Base-by-base conservation (phyloP, 1,139 yeast species). In the Nadsonia starkeyi-henricii region DNA sequence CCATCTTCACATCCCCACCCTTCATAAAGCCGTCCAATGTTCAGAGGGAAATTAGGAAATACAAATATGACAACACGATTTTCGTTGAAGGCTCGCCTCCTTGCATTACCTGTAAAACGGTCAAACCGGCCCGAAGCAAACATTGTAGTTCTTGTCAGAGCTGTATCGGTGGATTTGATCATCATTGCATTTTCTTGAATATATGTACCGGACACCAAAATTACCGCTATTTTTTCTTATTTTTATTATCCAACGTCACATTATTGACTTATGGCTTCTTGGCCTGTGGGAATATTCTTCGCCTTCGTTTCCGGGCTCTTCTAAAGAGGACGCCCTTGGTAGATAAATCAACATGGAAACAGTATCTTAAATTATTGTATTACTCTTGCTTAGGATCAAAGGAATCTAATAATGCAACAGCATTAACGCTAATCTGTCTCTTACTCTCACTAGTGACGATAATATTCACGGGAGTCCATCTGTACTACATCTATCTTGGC, bases 161-260 rank as follows among this genome's bases (percentile, higher is more conserved):
- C 23, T 91, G 98, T 61, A 70, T 82, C 3, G 67, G 80, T 37
- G 61, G 82, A 52, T 78, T 74, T 57, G 98, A 91, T 62, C 98
- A 91, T 61, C 97, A 91, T 65, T 91, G 98, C 61, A 65, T 86
- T n/a, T 91, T 96, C 96, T 67, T 89, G 51, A 89, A 89, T 65
- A 88, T 85, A 59, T 91, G 97, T 64, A 75, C 91, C 33, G 97
- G 96, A 0, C 73, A 73, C 57, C 71, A 76, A 47, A 91, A 91
- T 59, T 84, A 78, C 63, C 68, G 75, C 44, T 85, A 79, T 74
- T 91, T 91, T 59, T 57, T 84, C 48, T 53, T 66, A 8, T 89
- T 81, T 58, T 65, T 91, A 44, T 39, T 72, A 0, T 67, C 79
- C 37, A 81, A 85, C 53, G 62, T 74, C 41, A 62, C 73, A 53